These are phyloP conservation scores for Pueraria montana DNA, from an alignment of 306 rosid genomes.

Conservation along the genomic window DNA sequence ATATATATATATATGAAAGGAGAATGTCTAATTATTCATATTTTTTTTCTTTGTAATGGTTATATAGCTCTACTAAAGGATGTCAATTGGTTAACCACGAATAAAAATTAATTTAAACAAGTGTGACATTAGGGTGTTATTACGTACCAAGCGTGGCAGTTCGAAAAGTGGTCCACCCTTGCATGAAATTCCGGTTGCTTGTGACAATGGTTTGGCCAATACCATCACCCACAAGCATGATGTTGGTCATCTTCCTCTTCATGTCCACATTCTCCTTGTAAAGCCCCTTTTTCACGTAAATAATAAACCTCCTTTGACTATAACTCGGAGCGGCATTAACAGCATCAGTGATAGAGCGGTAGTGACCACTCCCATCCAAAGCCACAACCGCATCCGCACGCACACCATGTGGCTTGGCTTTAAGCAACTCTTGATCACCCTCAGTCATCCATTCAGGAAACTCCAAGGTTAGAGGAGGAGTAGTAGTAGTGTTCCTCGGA, in stretches of 20 bases:
- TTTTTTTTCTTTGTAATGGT: no score
- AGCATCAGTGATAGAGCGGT: conserved; percentile 78
- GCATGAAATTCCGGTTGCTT: conserved; percentile 81
- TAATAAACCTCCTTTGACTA: conserved; percentile 68
- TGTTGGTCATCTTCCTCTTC: conserved; percentile 88
- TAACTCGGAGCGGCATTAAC: conserved; percentile 76
- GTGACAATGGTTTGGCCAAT: conserved; percentile 83
- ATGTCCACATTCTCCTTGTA: conserved; percentile 84
- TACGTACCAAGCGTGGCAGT: conserved; percentile 93
- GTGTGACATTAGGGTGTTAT: no score
- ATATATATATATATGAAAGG: no score
- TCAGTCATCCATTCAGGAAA: conserved; percentile 84
- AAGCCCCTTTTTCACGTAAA: conserved; percentile 77
- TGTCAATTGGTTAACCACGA: no score
- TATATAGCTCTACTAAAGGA: no score
- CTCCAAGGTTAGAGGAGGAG: background rate
- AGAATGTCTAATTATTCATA: no score
- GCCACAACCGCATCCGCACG: conserved; percentile 74
- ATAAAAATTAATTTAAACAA: no score
- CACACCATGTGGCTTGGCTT: conserved; percentile 49
- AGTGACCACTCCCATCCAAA: conserved; percentile 83
- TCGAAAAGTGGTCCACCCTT: conserved; percentile 98
- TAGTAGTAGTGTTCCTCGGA: conserved; percentile 46
- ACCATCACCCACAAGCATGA: conserved; percentile 88
- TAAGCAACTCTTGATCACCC: conserved; percentile 69